Conservation (phyloP, 192 early-diverging fungal species). For the Entomortierella chlamydospora region DNA sequence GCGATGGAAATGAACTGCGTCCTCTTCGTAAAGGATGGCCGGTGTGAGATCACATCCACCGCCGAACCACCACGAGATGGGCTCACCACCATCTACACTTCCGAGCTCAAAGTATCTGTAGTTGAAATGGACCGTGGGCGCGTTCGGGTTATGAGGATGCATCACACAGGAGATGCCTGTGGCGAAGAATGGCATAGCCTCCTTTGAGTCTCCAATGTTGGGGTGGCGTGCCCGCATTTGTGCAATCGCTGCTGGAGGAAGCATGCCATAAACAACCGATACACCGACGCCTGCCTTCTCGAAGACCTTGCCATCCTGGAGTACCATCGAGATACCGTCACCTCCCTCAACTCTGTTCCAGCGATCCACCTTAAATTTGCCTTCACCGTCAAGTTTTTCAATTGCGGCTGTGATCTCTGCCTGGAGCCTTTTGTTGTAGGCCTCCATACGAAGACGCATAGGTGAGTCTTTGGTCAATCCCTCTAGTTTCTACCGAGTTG, state of each 20-base stretch:
- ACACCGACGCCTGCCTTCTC: slow-evolving; percentile 98
- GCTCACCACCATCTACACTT: slow-evolving; percentile 65
- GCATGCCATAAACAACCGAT: slow-evolving; percentile 87
- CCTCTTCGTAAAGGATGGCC: slow-evolving; percentile 88
- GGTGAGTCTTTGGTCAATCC: slow-evolving; percentile 63
- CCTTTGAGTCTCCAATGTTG: slow-evolving; percentile 65
- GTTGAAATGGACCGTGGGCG: slow-evolving; percentile 97
- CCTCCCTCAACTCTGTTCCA: slow-evolving; percentile 96
- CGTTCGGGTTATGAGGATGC: slow-evolving; percentile 95
- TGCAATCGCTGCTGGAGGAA: slow-evolving; percentile 77
- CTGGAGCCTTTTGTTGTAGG: slow-evolving; percentile 82
- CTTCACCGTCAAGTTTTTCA: slow-evolving; percentile 69
- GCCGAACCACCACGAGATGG: slow-evolving; percentile 94
- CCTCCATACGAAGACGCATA: slow-evolving; percentile 89
- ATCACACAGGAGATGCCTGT: slow-evolving; percentile 93
- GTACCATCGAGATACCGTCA: slow-evolving; percentile 89
- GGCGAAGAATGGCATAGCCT: slow-evolving; percentile 83
- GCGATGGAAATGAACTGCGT: slow-evolving; percentile 94
- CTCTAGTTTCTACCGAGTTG: slow-evolving; percentile 37
- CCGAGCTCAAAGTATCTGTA: slow-evolving; percentile 97
- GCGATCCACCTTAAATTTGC: slow-evolving; percentile 76
- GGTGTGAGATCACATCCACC: slow-evolving; percentile 97
- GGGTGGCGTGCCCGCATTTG: slow-evolving; percentile 93
- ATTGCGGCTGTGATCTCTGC: slow-evolving; percentile 77
- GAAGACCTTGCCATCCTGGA: slow-evolving; percentile 93